Evolutionary conservation across 305 asterid species (phyloP), one percentile per base, ranked within the genome.

Genomic region (Fraxinus nigra): DNA sequence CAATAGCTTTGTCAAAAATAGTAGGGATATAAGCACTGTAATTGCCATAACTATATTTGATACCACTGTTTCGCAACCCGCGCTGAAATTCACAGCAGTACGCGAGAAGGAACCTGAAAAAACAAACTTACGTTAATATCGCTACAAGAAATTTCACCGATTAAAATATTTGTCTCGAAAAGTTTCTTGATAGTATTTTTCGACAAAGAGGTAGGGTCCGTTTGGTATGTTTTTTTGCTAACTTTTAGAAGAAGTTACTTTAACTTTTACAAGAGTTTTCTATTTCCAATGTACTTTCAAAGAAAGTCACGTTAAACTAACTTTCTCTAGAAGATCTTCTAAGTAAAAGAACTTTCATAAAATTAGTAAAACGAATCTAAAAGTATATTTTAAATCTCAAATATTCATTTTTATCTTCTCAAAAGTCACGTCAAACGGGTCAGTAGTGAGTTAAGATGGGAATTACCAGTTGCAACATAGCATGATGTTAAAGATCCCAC

Each of bases 401-500:
- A 33, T 3, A 33, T 5, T 34, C 37, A 6, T 34, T 34, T 34
- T 34, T 37, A 37, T 2, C 9, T 35, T 35, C 7, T 35, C 40
- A 35, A 35, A 35, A 35, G 40, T 7, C 38, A 35, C 6, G 38
- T 10, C 43, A 37, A 37, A 37, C 9, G 10, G 43, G 43, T 37
- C 43, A 3, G 16, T 11, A 43, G 4, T 10, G 16, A 40, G 16
- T 10, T 2, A 43, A 43, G 54, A 43, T 43, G 34, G 33, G 26
- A 24, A 24, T 24, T 32, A 93, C 97, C 98, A 1, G 97, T 93
- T 28, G 95, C 91, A 5, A 89, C 81, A 51, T 93, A 93, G 84
- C 97, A 93, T 38, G 97, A 93, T 79, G 96, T 89, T 69, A 88
- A 81, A 74, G 97, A 93, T 82, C 97, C 97, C n/a, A 87, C 83